Conservation (phyloP, 305 asterid genomes). For the Petunia hybrid region DNA sequence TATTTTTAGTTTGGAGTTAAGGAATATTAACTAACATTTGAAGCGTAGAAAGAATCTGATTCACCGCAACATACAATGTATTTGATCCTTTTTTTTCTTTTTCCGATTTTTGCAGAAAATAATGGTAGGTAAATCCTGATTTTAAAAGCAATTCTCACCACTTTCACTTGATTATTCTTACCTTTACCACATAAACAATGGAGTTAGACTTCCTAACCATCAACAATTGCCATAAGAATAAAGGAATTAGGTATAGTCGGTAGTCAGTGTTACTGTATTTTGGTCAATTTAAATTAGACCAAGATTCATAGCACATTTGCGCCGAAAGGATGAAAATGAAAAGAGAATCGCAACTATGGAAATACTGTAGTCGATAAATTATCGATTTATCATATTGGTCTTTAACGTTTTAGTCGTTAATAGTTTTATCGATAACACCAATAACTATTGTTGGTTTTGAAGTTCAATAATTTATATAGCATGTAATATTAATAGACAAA, state of each 20-base stretch:
- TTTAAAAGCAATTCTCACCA: neutral
- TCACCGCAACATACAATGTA: neutral
- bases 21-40: constrained; percentile 2
- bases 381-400: too few species aligned
- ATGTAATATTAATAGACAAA: neutral
- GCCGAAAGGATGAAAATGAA: neutral
- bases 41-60: neutral
- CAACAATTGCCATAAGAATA: constrained; percentile 7
- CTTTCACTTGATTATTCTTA: neutral
- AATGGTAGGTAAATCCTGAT: neutral
- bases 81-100: neutral
- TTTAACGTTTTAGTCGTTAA: too few species aligned
- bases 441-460: too few species aligned
- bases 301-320: neutral
- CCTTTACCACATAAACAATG: neutral
- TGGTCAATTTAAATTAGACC: neutral
- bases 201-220: neutral
- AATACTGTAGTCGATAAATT: too few species aligned
- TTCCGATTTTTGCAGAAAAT: neutral
- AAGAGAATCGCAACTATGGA: too few species aligned
- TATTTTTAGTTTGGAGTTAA: neutral
- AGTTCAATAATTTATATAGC: neutral
- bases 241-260: neutral
- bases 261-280: neutral
- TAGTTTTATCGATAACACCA: too few species aligned